Evolutionary conservation across 1,284 basidiomycete species (phyloP).

Genomic region (Apiotrichum veenhuisii): DNA sequence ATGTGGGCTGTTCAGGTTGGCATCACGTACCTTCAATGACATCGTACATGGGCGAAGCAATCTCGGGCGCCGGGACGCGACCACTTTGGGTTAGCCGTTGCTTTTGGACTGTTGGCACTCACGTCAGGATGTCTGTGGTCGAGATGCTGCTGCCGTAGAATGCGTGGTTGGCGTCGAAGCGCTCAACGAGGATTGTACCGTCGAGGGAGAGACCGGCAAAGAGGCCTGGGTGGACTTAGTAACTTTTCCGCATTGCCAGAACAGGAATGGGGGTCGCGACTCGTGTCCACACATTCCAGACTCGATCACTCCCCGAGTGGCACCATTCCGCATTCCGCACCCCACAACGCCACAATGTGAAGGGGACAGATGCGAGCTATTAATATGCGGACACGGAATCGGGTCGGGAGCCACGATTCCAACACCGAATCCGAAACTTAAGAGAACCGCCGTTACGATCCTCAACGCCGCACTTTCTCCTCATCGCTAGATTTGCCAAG

Average conservation of each 20-base stretch:
- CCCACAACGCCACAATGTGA: no score
- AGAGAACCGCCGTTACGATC: no score
- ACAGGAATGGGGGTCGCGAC: no score
- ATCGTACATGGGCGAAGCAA: slow-evolving; percentile 88
- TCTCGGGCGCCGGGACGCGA: slow-evolving; percentile 91
- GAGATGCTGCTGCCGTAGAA: slow-evolving; percentile 94
- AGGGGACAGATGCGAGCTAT: no score
- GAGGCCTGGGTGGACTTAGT: slow-evolving; percentile 60
- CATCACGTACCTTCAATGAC: slow-evolving; percentile 71
- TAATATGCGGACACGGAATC: no score
- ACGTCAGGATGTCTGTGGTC: slow-evolving; percentile 75
- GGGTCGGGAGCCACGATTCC: no score
- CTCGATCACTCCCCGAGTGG: no score
- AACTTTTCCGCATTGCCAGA: not conserved
- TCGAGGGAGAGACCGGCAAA: slow-evolving; percentile 94
- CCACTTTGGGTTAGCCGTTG: slow-evolving; percentile 41
- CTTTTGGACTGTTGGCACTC: slow-evolving; percentile 9
- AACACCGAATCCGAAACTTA: no score
- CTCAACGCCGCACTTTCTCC: no score
- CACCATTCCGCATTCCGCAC: no score
- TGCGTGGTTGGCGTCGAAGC: slow-evolving; percentile 88
- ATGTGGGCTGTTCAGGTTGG: slow-evolving; percentile 50
- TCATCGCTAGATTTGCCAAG: no score
- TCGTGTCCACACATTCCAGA: no score
- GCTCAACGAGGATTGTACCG: slow-evolving; percentile 89